Evolutionary conservation across 225 moss, liverwort and hornwort genomes (phyloP).

Genomic region (Takakia lepidozioides): DNA sequence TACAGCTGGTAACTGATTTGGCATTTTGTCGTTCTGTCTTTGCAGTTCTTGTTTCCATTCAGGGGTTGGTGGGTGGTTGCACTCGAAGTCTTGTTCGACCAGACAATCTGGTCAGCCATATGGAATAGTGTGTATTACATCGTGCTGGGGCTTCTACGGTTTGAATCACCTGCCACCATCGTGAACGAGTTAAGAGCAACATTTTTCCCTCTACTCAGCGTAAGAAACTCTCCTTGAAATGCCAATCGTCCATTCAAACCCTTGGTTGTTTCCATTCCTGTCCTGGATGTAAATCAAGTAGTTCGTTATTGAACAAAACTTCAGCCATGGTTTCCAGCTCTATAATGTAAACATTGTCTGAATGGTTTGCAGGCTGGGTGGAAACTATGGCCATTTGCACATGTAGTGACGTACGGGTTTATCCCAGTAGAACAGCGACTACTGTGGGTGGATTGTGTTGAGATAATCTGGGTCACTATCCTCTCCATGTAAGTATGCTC

Average conservation of each 20-base stretch:
- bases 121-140: conserved; percentile 6
- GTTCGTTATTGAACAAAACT: too few species aligned
- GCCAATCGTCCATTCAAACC: too few species aligned
- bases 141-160: neutral
- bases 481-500: conserved; percentile 21
- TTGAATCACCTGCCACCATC: conserved; percentile 3
- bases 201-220: conserved; percentile 5
- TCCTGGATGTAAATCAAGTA: too few species aligned
- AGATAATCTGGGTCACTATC: conserved; percentile 41
- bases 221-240: neutral
- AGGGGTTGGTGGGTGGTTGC: conserved; percentile 8
- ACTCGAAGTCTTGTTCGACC: conserved; percentile 3
- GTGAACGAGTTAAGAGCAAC: conserved; percentile 4
- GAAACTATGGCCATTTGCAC: conserved; percentile 48
- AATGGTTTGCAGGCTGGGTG: conserved; percentile 4
- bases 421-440: conserved; percentile 44
- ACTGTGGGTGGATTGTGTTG: conserved; percentile 53
- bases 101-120: conserved; percentile 7
- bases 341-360: too few species aligned
- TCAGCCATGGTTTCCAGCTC: too few species aligned
- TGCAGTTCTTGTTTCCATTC: conserved; percentile 1
- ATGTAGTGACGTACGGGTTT: conserved; percentile 33
- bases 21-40: neutral
- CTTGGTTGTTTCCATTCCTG: too few species aligned
- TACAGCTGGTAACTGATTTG: neutral